phyloP scores from a whole-genome alignment of 257 asterid species.

The Solanum boliviense region DNA sequence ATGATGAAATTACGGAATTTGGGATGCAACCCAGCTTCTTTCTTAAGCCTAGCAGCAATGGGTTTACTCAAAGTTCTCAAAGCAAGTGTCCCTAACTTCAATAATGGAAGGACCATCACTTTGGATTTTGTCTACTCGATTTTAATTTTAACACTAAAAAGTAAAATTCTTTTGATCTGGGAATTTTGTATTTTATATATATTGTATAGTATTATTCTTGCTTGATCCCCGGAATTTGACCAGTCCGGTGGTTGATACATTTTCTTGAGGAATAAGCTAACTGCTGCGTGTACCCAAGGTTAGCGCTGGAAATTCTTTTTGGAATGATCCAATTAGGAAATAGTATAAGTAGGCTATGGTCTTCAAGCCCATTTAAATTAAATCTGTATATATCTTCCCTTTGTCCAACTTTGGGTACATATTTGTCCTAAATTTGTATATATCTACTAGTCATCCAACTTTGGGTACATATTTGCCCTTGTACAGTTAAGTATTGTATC shows the following conservation, averaged over 20 bases:
- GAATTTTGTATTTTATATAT: background rate
- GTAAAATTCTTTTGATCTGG: background rate
- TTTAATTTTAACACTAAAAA: background rate
- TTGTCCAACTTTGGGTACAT: too few species aligned
- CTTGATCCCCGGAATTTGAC: background rate
- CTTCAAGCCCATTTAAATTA: too few species aligned
- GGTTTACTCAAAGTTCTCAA: constrained; percentile 84
- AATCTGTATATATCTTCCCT: too few species aligned
- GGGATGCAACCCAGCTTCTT: constrained; percentile 70
- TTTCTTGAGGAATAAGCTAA: background rate
- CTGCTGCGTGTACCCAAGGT: background rate
- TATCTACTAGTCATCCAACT: too few species aligned
- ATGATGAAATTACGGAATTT: constrained; percentile 57
- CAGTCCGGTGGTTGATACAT: background rate
- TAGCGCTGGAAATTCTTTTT: background rate
- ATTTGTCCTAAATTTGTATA: too few species aligned
- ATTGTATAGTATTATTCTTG: background rate
- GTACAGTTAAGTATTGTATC: too few species aligned
- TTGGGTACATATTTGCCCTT: too few species aligned
- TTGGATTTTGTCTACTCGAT: background rate
- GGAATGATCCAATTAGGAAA: background rate
- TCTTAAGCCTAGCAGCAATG: constrained; percentile 70
- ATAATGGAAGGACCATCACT: constrained; percentile 63
- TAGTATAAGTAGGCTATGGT: too few species aligned
- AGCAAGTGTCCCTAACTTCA: constrained; percentile 97